A percentile compares a stretch with the other conserved stretches of the same genome.
phyloP scores from a whole-genome alignment of 208 protist genomes.

The Acanthamoeba healyi region DNA sequence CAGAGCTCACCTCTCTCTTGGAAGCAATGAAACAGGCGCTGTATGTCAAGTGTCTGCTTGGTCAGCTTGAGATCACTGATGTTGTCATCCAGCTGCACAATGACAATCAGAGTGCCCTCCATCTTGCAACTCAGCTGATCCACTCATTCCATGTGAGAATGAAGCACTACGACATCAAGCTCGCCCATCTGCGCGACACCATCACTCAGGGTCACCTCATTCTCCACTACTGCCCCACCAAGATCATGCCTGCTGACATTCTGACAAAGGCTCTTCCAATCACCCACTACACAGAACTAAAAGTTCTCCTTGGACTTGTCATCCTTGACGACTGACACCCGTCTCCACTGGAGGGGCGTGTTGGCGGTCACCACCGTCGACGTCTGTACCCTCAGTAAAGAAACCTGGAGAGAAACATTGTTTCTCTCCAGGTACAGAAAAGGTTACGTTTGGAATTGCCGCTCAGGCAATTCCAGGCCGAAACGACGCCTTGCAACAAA shows the following conservation, averaged over 20 bases:
- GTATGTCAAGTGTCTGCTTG: not conserved
- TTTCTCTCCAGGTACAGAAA: no score
- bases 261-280: not conserved
- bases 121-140: not conserved
- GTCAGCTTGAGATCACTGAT: not conserved
- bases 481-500: no score
- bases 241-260: not conserved
- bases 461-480: no score
- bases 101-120: constrained; percentile 4
- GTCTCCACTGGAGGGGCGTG: no score
- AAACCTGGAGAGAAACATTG: no score
- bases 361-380: no score
- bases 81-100: not conserved
- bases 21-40: not conserved
- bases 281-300: not conserved
- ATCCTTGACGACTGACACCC: not conserved
- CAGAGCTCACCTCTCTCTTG: not conserved
- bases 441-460: no score
- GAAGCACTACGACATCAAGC: constrained; percentile 59
- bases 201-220: not conserved
- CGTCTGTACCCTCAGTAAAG: no score
- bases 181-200: not conserved
- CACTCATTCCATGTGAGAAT: not conserved
- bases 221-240: constrained; percentile 17
- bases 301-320: not conserved